These are phyloP conservation scores for Symbiotaphrina buchneri DNA, from an alignment of 495 filamentous ascomycete genomes.

Conservation along the genomic window DNA sequence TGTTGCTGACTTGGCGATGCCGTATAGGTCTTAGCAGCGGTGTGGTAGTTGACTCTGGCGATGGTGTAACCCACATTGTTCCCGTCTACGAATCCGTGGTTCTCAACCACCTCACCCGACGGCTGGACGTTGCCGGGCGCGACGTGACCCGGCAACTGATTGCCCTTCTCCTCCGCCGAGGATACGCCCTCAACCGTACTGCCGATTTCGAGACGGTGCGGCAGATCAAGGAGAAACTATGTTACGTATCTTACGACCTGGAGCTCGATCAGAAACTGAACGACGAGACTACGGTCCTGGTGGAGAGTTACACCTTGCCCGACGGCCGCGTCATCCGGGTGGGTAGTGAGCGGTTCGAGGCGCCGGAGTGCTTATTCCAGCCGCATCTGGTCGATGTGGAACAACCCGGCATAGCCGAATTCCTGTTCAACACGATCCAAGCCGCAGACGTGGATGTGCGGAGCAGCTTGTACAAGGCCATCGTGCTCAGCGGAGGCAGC, in stretches of 20 bases:
- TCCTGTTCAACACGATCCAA: constrained; percentile 97
- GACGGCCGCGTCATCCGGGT: constrained; percentile 92
- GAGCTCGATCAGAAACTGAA: constrained; percentile 87
- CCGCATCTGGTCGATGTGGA: constrained; percentile 96
- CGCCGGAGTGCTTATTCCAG: constrained; percentile 96
- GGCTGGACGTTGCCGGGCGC: constrained; percentile 86
- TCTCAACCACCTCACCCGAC: constrained; percentile 83
- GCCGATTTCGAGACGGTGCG: constrained; percentile 98
- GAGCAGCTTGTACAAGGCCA: constrained; percentile 81
- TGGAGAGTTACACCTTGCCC: constrained; percentile 91
- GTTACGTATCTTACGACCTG: constrained; percentile 97
- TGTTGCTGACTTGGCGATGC: constrained; percentile 8
- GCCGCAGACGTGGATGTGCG: constrained; percentile 87
- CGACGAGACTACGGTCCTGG: constrained; percentile 92
- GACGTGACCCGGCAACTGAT: constrained; percentile 97
- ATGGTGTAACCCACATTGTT: constrained; percentile 73
- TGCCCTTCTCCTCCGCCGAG: constrained; percentile 76
- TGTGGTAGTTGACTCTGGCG: constrained; percentile 93
- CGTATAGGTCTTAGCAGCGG: constrained; percentile 65
- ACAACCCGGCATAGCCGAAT: constrained; percentile 87
- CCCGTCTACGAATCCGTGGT: constrained; percentile 96
- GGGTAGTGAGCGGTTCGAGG: constrained; percentile 92
- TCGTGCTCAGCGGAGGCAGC: constrained; percentile 87
- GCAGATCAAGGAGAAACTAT: constrained; percentile 99
- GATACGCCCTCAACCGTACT: constrained; percentile 93